A percentile compares a stretch with the other conserved stretches of the same genome.
Evolutionary conservation across 129 eudicot genomes (phyloP).

Genomic region (Heracleum sosnowskyi): DNA sequence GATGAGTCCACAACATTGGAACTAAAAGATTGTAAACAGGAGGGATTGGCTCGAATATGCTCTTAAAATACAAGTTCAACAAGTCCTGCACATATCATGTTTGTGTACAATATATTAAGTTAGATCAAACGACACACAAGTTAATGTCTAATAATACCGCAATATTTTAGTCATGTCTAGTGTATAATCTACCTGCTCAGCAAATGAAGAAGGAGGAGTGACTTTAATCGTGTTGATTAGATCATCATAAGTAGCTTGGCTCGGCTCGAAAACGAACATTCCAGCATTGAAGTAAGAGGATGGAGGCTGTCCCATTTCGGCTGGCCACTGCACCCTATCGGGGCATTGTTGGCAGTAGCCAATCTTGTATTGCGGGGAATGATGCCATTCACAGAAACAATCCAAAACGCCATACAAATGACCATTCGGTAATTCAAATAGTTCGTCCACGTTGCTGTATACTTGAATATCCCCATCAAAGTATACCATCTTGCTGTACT

Average conservation of each 20-base stretch:
- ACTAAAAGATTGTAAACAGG: constrained; percentile 56
- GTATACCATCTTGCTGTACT: constrained; percentile 70
- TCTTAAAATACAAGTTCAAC: constrained; percentile 59
- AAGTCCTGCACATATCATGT: constrained; percentile 48
- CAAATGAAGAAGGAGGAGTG: constrained; percentile 68
- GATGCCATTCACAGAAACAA: constrained; percentile 84
- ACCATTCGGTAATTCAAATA: constrained; percentile 63
- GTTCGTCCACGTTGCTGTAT: constrained; percentile 60
- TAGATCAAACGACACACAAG: too few species aligned
- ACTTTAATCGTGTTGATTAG: constrained; percentile 39
- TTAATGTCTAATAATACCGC: too few species aligned
- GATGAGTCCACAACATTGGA: constrained; percentile 82
- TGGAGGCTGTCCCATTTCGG: constrained; percentile 54
- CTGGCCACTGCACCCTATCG: constrained; percentile 58
- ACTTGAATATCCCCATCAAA: constrained; percentile 81
- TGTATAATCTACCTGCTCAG: constrained; percentile 52
- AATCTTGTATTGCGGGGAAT: constrained; percentile 55
- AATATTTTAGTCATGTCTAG: too few species aligned
- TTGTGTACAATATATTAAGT: not conserved
- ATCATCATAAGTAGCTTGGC: constrained; percentile 33
- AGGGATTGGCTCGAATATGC: constrained; percentile 55
- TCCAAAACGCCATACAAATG: constrained; percentile 70
- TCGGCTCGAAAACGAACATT: constrained; percentile 72
- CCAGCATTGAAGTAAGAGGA: constrained; percentile 72
- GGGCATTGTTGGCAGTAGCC: constrained; percentile 85